A percentile compares a stretch with the other conserved stretches of the same genome.
These are phyloP conservation scores for Lachnellula arida DNA, from an alignment of 2,329 filamentous ascomycete species.

Conservation along the genomic window DNA sequence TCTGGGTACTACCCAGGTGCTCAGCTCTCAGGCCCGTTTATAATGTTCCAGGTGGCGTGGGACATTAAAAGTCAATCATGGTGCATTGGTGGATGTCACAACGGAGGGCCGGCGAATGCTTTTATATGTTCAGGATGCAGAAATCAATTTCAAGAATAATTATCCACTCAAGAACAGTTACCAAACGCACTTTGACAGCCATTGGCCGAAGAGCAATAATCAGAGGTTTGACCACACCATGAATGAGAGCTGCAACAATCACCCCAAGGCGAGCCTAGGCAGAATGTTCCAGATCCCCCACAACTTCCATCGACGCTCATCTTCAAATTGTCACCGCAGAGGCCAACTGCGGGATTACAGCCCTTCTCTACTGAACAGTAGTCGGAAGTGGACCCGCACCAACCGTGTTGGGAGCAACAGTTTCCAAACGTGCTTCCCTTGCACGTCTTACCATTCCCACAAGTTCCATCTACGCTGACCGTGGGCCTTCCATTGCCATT, in stretches of 20 bases:
- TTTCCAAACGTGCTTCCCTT: not conserved
- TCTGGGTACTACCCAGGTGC: no score
- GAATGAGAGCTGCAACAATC: constrained; percentile 17
- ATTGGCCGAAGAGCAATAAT: constrained; percentile 8
- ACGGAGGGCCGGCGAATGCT: no score
- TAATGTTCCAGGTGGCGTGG: no score
- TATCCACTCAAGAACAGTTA: not conserved
- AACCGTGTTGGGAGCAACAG: constrained; percentile 5
- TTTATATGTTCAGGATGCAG: not conserved
- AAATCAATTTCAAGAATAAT: not conserved
- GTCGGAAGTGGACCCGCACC: not conserved
- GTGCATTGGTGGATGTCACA: no score
- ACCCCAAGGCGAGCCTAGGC: constrained; percentile 10
- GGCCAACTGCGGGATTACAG: not conserved
- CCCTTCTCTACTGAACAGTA: not conserved
- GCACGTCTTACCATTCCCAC: constrained; percentile 4
- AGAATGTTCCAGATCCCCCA: constrained; percentile 5
- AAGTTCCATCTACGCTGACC: not conserved
- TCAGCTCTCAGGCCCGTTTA: no score
- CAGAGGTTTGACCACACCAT: constrained; percentile 14
- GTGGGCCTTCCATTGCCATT: constrained; percentile 17
- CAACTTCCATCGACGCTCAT: constrained; percentile 17
- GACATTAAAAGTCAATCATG: no score
- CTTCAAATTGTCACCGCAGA: not conserved
- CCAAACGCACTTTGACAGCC: constrained; percentile 6